Percentiles rank a stretch among this genome's conserved stretches.
Evolutionary conservation across 2,329 filamentous ascomycete species (phyloP).

Genomic region (Nigrospora oryzae): DNA sequence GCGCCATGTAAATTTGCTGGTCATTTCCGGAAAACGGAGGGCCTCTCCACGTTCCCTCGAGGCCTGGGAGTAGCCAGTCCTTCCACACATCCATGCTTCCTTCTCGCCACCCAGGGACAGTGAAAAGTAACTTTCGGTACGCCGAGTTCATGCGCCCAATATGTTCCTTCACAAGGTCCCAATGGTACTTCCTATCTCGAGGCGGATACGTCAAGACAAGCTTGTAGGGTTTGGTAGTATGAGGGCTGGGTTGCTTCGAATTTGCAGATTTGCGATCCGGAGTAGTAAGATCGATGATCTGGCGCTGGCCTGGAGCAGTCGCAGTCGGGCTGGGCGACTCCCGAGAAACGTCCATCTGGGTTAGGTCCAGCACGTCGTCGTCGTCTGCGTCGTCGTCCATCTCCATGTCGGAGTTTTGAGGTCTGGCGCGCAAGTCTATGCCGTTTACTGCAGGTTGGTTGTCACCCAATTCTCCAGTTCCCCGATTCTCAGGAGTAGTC

Average conservation of each 20-base stretch:
- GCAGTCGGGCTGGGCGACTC: neutral
- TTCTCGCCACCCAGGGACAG: neutral
- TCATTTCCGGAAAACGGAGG: neutral
- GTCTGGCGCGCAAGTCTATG: neutral
- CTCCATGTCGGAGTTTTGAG: neutral
- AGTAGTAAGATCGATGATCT: neutral
- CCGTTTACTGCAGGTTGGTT: neutral
- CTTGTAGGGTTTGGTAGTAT: too few relatives aligned
- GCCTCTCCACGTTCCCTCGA: neutral
- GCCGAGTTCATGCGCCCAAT: too few relatives aligned
- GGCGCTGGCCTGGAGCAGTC: too few relatives aligned
- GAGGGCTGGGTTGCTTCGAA: neutral
- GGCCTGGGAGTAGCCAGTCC: neutral
- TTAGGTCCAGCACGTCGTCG: slow-evolving; percentile 1
- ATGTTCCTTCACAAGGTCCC: neutral
- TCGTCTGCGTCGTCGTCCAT: neutral
- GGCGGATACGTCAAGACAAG: neutral
- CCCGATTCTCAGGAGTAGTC: neutral
- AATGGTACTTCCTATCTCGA: neutral
- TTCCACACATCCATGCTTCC: neutral
- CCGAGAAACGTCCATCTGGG: neutral
- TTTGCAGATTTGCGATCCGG: neutral
- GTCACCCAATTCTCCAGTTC: too few relatives aligned
- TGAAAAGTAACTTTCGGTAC: neutral
- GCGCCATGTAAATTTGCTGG: neutral